A percentile compares a stretch with the other conserved stretches of the same genome.
Evolutionary conservation across 768 basidiomycete genomes (phyloP).

Genomic region (Tylopilus sp.): DNA sequence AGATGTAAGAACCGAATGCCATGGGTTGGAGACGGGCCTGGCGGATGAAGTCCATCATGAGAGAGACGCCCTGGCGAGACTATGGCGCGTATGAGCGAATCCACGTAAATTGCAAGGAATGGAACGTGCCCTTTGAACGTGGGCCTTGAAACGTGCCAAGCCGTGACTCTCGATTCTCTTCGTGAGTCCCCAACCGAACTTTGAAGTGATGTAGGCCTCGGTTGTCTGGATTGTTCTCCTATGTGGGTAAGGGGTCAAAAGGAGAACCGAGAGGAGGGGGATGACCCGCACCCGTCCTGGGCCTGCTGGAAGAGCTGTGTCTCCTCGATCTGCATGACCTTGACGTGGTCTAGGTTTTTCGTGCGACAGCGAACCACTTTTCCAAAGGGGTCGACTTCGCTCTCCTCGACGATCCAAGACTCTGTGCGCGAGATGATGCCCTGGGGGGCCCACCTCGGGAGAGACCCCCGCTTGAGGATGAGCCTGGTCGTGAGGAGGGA

Average conservation of each 20-base stretch:
- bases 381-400: constrained; percentile 83
- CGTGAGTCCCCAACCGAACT: constrained; percentile 88
- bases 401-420: constrained; percentile 94
- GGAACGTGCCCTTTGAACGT: constrained; percentile 71
- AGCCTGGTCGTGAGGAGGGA: constrained; percentile 83
- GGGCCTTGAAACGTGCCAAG: constrained; percentile 78
- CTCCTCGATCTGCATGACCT: constrained; percentile 91
- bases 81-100: constrained; percentile 27
- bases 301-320: constrained; percentile 67
- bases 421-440: constrained; percentile 83
- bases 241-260: constrained; percentile 6
- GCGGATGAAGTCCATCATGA: constrained; percentile 75
- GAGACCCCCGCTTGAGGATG: constrained; percentile 86
- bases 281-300: constrained; percentile 57
- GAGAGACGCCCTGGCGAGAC: constrained; percentile 86
- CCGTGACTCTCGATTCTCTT: constrained; percentile 86
- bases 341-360: constrained; percentile 90
- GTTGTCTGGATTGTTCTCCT: constrained; percentile 84
- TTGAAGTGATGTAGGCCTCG: constrained; percentile 82
- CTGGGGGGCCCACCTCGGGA: constrained; percentile 88
- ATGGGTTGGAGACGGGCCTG: constrained; percentile 66
- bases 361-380: constrained; percentile 76
- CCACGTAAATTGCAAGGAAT: not conserved
- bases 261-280: not conserved
- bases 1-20: constrained; percentile 38